Base-by-base conservation (phyloP, 805 yeast genomes). In the Zygoascus bituminiphila region DNA sequence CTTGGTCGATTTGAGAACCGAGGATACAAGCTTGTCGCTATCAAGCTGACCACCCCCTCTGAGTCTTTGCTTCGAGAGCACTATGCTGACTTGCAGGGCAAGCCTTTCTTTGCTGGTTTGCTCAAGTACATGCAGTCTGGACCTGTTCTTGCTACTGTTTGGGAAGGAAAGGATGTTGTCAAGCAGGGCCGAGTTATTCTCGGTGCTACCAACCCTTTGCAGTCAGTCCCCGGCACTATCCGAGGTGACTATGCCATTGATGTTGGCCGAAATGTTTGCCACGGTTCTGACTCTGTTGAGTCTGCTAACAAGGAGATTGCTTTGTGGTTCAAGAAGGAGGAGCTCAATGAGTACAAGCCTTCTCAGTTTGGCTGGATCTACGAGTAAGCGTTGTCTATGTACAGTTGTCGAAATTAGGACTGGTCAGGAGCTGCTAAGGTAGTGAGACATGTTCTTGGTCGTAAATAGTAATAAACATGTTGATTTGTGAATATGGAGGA, bases 161-260 rank as follows among this genome's bases (percentile, higher is more conserved):
- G 99, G 99, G 98, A 93, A 76, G 99, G 99, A 75, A 93, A 89
- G 79, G 97, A 93, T 68, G 98, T 82, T 71, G 98, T 93, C 73
- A 89, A 91, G 78, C 95, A 87, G 73, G 98, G 98, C 72, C 85
- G 99, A 77, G 82, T 78, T 65, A 82, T 93, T 71, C 82, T 93
- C 66, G 99, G 99, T 76, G 98, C 98, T 63, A 93, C 98, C 73
- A 91, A 93, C 86, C 98, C 99, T 70, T 78, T 84, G 70, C 82
- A 79, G 63, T 86, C 96, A 63, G 91, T 95, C 60, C 98, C 98
- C 73, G 99, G 99, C 73, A 93, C 99, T 75, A 93, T 93, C 80
- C 88, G 99, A 79, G 98, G 96, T 72, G 99, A 93, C 77, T 93
- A 74, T 63, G 98, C 97, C 71, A 76, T 93, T 64, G 98, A 93